phyloP scores from a whole-genome alignment of 164 flowering plant species.

The Annona squamosa region DNA sequence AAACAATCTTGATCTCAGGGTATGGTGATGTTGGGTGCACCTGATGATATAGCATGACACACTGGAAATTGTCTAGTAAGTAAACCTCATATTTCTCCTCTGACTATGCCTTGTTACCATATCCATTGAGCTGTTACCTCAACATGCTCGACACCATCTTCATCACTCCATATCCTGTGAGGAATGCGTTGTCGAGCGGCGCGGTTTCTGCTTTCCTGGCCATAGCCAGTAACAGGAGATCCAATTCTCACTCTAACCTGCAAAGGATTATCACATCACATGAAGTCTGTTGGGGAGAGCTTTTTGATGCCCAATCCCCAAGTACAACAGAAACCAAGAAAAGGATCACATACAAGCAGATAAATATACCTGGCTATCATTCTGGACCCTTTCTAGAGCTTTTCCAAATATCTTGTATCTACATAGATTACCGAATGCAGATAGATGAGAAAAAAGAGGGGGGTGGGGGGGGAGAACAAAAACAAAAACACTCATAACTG shows the following conservation, averaged over 20 bases:
- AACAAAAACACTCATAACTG: no score
- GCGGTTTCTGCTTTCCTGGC: conserved; percentile 90
- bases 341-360: conserved; percentile 13
- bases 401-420: conserved; percentile 86
- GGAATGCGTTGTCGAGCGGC: conserved; percentile 94
- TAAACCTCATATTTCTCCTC: background rate
- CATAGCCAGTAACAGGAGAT: conserved; percentile 87
- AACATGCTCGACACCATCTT: conserved; percentile 78
- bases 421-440: background rate
- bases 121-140: conserved; percentile 38
- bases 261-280: conserved; percentile 3
- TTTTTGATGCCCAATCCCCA: background rate
- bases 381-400: conserved; percentile 73
- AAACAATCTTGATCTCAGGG: background rate
- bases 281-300: background rate
- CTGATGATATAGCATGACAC: background rate
- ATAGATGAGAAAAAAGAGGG: background rate
- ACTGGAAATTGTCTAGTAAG: background rate
- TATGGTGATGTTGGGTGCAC: background rate
- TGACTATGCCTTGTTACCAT: background rate
- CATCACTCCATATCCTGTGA: conserved; percentile 70
- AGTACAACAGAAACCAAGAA: background rate
- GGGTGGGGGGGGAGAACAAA: no score
- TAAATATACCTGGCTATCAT: conserved; percentile 64
- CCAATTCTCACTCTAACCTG: conserved; percentile 90